These are phyloP conservation scores for Tritrichomonas musculus DNA, from an alignment of 208 protist species.

Conservation along the genomic window DNA sequence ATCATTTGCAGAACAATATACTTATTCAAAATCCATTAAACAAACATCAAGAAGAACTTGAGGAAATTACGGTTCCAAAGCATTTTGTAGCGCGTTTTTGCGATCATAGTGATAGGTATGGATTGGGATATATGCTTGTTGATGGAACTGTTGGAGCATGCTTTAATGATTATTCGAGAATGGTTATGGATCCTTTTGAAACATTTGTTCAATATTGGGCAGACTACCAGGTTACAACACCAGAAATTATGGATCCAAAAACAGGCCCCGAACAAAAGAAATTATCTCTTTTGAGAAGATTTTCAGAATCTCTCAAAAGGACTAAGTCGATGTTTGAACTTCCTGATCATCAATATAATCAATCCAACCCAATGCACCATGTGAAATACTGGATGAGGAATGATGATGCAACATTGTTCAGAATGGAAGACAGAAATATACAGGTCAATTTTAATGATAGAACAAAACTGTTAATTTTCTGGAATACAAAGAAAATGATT, in stretches of 20 bases:
- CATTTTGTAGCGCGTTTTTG: background rate
- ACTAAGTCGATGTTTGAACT: conserved; percentile 13
- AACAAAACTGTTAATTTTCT: background rate
- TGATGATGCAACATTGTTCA: conserved; percentile 10
- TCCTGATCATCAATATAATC: background rate
- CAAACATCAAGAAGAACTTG: background rate
- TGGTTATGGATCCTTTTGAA: conserved; percentile 68
- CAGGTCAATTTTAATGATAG: conserved; percentile 29
- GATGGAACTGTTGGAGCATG: conserved; percentile 78
- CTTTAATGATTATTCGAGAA: conserved; percentile 93
- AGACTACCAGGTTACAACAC: background rate
- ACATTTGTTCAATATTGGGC: conserved; percentile 32
- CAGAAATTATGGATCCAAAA: conserved; percentile 4
- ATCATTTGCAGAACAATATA: background rate
- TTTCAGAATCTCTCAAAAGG: background rate
- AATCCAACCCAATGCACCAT: background rate
- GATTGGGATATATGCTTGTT: conserved; percentile 81
- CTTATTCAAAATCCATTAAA: background rate
- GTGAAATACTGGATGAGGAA: conserved; percentile 8
- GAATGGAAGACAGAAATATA: conserved; percentile 20
- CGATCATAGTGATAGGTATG: conserved; percentile 82
- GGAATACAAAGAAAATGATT: background rate
- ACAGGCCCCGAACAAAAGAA: background rate
- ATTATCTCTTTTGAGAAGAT: background rate
- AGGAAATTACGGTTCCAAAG: background rate